Percentiles rank a stretch among this genome's conserved stretches.
phyloP scores from a whole-genome alignment of 2,329 filamentous ascomycete species.

The Fusarium phyllophilum region DNA sequence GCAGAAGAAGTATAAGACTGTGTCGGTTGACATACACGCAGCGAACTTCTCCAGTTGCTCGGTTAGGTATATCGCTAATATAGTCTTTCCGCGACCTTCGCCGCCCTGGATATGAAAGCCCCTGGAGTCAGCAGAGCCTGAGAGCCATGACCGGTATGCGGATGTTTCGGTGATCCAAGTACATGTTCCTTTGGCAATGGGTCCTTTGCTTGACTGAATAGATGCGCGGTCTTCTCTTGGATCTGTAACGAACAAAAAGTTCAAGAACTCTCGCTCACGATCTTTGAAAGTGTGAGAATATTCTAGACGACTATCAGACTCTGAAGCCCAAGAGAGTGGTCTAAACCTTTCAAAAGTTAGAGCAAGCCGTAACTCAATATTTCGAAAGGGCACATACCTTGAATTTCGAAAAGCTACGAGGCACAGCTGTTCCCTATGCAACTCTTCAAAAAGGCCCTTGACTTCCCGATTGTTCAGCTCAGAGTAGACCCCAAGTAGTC shows the following conservation, averaged over 20 bases:
- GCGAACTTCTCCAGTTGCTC: slow-evolving; percentile 4
- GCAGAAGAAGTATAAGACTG: slow-evolving; percentile 25
- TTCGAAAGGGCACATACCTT: neutral
- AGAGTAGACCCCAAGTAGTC: neutral
- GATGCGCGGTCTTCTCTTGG: neutral
- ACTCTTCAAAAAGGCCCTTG: neutral
- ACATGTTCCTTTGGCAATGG: neutral
- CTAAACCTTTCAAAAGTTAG: neutral
- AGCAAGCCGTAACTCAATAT: fast-evolving
- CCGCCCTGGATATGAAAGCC: neutral
- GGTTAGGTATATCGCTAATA: slow-evolving; percentile 1
- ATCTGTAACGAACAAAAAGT: neutral
- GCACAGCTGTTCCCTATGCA: slow-evolving; percentile 3
- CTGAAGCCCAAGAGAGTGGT: neutral
- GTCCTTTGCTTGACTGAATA: neutral
- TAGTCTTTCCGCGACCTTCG: slow-evolving; percentile 15
- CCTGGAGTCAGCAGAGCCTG: neutral
- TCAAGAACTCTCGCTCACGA: neutral
- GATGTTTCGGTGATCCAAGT: neutral
- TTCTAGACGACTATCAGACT: neutral
- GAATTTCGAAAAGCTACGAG: neutral
- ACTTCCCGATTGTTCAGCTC: neutral
- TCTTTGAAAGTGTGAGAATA: neutral
- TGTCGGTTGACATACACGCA: neutral
- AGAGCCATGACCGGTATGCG: slow-evolving; percentile 5